Base-by-base conservation (phyloP, 495 filamentous ascomycete genomes). In the Tuber brumale region DNA sequence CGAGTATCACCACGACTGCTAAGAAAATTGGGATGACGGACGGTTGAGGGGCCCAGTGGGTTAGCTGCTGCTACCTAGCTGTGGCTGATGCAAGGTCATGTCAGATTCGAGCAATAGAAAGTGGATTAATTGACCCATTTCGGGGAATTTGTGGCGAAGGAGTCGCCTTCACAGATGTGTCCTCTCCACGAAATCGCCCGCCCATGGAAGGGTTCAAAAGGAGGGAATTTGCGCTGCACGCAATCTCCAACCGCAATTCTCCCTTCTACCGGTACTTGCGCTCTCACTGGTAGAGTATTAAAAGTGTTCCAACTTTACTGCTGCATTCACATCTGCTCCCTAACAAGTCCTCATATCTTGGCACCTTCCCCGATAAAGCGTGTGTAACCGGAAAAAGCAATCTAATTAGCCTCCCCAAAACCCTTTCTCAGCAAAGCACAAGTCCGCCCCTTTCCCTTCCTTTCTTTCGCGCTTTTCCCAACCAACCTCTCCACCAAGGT, bases 381-480 rank as follows among this genome's bases (percentile, higher is more conserved):
- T 75, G 73, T 72, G 35, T 74, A 80, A 73, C 51, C 78, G 78
- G 73, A 66, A 80, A 79, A 80, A 80, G 78, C 73, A 80, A 80
- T 76, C 73, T 80, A 80, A 80, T 80, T 76, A 79, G 61, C 74
- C 76, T 73, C 73, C 48, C 76, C 74, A 72, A 69, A 66, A 35
- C 57, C 57, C 57, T 66, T 66, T 66, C 57, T 14, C 27, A 35
- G 57, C 27, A 12, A 71, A 66, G 57, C 77, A 69, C 76, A 74
- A 72, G 70, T 72, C 77, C 77, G 72, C 51, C 77, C 72, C 75
- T 71, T 61, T 77, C 78, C 77, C 73, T 79, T 80, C 79, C 44
- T 76, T 76, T 73, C 75, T 70, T 41, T 51, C 71, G 73, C 78
- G 76, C 78, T 76, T 73, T 75, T 75, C 77, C 78, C 77, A 79